These are phyloP conservation scores for Gossypium rotundifolium DNA, from an alignment of 345 rosid species.

Conservation along the genomic window DNA sequence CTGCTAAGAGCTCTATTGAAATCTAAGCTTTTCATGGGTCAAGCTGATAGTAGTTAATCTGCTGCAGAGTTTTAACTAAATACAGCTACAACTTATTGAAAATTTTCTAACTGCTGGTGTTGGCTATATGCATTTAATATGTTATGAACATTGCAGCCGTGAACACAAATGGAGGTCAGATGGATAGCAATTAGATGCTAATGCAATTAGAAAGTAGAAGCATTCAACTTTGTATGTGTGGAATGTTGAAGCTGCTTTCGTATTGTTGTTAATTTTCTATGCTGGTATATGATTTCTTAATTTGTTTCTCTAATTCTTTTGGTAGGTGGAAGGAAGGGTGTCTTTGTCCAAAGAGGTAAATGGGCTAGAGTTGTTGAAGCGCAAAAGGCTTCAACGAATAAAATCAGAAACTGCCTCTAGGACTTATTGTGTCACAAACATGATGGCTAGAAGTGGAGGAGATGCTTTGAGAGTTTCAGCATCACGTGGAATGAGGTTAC, in stretches of 20 bases:
- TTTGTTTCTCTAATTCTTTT: conserved; percentile 15
- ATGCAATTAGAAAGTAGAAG: not conserved
- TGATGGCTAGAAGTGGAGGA: conserved; percentile 78
- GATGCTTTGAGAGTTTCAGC: conserved; percentile 76
- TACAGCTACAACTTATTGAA: not conserved
- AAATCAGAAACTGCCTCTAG: conserved; percentile 45
- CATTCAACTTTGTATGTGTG: conserved; percentile 5
- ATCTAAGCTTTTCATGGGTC: not conserved
- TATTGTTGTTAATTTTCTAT: not conserved
- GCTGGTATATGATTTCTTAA: not conserved
- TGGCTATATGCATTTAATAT: no score
- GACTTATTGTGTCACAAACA: conserved; percentile 32
- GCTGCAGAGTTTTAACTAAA: not conserved
- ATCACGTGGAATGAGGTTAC: conserved; percentile 71
- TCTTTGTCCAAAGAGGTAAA: conserved; percentile 64
- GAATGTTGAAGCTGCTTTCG: conserved; percentile 11
- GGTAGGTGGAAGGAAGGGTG: conserved; percentile 92
- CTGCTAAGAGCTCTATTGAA: not conserved
- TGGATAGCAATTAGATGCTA: not conserved
- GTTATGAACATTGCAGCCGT: no score
- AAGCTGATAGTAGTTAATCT: not conserved
- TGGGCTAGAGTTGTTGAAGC: conserved; percentile 77
- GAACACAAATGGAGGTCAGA: not conserved
- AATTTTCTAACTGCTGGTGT: not conserved
- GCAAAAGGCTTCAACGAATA: conserved; percentile 69